A percentile compares a stretch with the other conserved stretches of the same genome.
Conservation (phyloP, 2,329 filamentous ascomycete species). For the Talaromyces marneffei region DNA sequence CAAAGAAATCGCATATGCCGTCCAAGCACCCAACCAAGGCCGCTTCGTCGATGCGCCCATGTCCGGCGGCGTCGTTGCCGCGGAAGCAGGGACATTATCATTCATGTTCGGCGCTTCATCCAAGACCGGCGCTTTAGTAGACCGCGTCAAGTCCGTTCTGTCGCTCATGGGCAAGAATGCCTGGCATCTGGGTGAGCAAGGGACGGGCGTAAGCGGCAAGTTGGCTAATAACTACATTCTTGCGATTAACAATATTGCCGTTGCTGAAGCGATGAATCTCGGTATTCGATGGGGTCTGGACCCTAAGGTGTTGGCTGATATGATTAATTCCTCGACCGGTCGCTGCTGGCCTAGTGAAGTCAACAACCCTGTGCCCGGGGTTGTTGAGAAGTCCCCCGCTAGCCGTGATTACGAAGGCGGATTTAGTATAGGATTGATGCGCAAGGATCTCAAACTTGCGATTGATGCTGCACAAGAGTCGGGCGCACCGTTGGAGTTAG, state of each 20-base stretch:
- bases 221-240: conserved; percentile 96
- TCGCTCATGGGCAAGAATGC: conserved; percentile 80
- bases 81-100: conserved; percentile 76
- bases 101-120: conserved; percentile 84
- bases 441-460: conserved; percentile 69
- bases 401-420: conserved; percentile 70
- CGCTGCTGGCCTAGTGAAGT: conserved; percentile 92
- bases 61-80: conserved; percentile 92
- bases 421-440: conserved; percentile 72
- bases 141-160: conserved; percentile 63
- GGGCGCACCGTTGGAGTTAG: conserved; percentile 60
- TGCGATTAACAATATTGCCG: conserved; percentile 81
- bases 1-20: conserved; percentile 64
- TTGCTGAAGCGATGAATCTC: conserved; percentile 62
- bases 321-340: conserved; percentile 94
- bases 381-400: conserved; percentile 70
- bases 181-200: conserved; percentile 77
- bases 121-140: conserved; percentile 49
- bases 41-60: conserved; percentile 91
- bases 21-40: conserved; percentile 62
- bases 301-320: conserved; percentile 63
- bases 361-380: conserved; percentile 89
- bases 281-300: conserved; percentile 59
- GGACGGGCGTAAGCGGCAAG: conserved; percentile 82
- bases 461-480: conserved; percentile 65